Conservation (phyloP, 1,284 basidiomycete species). For the Melampsora medusae region DNA sequence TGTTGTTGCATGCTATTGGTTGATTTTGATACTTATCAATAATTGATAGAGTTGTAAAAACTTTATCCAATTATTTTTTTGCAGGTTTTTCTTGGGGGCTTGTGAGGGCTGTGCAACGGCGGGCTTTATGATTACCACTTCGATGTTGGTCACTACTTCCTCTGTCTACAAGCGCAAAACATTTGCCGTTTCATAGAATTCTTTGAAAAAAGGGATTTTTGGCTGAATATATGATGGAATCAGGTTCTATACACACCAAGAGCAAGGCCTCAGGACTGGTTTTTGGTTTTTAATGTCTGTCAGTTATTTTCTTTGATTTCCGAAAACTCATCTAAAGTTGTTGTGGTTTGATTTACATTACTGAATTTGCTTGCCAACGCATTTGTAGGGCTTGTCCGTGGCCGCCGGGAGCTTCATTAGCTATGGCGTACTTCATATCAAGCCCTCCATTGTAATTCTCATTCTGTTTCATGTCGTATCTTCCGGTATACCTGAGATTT, state of each 20-base stretch:
- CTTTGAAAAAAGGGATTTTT: neutral
- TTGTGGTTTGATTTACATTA: neutral
- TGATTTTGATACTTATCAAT: neutral
- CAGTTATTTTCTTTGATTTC: neutral
- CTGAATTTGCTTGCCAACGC: neutral
- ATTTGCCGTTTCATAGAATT: neutral
- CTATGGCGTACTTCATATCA: neutral
- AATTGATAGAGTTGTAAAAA: conserved; percentile 7
- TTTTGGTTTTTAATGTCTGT: conserved; percentile 2
- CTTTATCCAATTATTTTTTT: conserved; percentile 5
- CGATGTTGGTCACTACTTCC: neutral
- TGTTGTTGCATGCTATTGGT: neutral
- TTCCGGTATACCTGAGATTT: neutral
- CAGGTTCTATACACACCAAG: conserved; percentile 8
- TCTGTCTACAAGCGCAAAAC: neutral
- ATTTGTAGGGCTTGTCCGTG: neutral
- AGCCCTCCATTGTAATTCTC: neutral
- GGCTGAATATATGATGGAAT: neutral
- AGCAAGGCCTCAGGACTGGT: conserved; percentile 1
- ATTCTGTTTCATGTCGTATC: neutral
- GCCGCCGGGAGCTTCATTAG: neutral
- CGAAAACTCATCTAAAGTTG: neutral
- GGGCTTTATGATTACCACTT: conserved; percentile 10
- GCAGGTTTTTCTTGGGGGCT: conserved; percentile 6
- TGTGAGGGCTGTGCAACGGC: neutral